Percentiles rank a stretch among this genome's conserved stretches.
These are phyloP conservation scores for Draba incana DNA, from an alignment of 345 rosid genomes.

Conservation along the genomic window DNA sequence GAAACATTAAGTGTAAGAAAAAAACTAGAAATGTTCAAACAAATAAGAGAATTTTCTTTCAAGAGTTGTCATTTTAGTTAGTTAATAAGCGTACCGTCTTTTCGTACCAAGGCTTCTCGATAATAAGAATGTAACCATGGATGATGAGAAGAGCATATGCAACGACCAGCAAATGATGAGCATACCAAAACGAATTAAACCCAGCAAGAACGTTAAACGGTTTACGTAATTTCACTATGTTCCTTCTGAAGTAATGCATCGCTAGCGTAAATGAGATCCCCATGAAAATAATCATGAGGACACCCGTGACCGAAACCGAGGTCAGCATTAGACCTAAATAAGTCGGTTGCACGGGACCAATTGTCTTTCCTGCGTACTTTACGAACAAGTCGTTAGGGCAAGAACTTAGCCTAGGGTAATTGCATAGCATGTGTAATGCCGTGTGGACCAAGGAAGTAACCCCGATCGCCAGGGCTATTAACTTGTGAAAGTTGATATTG, in stretches of 20 bases:
- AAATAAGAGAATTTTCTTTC: no score
- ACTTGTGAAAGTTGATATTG: constrained; percentile 78
- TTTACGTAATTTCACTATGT: constrained; percentile 64
- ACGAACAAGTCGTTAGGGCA: constrained; percentile 49
- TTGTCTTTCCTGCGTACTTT: constrained; percentile 43
- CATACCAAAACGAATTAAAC: constrained; percentile 93
- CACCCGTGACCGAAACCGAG: constrained; percentile 62
- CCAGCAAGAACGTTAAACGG: constrained; percentile 71
- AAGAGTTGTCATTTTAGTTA: no score
- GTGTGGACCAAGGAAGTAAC: constrained; percentile 52
- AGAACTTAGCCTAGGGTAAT: constrained; percentile 53
- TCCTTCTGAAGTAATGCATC: constrained; percentile 62
- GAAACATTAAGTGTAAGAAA: no score
- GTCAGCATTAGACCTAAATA: constrained; percentile 54
- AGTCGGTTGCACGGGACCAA: constrained; percentile 60
- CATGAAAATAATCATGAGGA: constrained; percentile 63
- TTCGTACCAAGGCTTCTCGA: constrained; percentile 59
- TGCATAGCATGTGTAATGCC: constrained; percentile 58
- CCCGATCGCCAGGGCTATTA: constrained; percentile 57
- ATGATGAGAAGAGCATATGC: constrained; percentile 63
- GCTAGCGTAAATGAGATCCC: constrained; percentile 66
- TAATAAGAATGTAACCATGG: constrained; percentile 80
- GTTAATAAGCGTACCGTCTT: constrained; percentile 47
- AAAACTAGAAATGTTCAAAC: no score
- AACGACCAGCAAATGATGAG: constrained; percentile 76